Base-by-base conservation (phyloP, 2,329 filamentous ascomycete genomes). In the Aspergillus spinulosporus region DNA sequence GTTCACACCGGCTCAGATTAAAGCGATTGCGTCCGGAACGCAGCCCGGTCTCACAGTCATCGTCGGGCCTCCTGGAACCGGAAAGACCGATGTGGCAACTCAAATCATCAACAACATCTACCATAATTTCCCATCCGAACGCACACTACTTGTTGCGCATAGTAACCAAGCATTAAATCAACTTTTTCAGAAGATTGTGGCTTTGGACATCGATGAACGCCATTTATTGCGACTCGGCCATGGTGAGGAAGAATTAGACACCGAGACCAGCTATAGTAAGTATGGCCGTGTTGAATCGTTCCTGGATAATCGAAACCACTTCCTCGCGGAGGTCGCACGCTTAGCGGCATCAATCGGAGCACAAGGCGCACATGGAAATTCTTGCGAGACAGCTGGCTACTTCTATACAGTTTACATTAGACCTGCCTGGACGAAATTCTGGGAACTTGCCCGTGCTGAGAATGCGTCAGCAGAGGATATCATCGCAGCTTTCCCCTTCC, bases 81-180 rank as follows among this genome's bases (percentile, higher is more conserved):
- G 95, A 60, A 99, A 99, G 79, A 99, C 94, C n/a, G 94, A 99
- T 74, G 94, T 99, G 52, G 92, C 92, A 47, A 97, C 93, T 3
- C 94, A 99, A 73, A 95, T 97, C 71, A 99, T 99, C 76, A 97
- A 90, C 78, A 97, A 97, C 72, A 89, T 99, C 65, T 99, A 99
- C 70, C 93, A 97, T 78, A 96, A 97, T 75, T 99, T 97, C 71
- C 92, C 94, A 5, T 82, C 88, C 61, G 92, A 99, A 73, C 88
- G 91, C 65, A 99, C 94, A 0, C 78, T 99, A 14, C 84, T 99
- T 40, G 86, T 99, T 61, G 94, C 94, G 3, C 94, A 99, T 73
- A 97, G 93, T 74, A 99, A 99, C 69, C 95, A 99, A 73, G 95
- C 94, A 2, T 80, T 99, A 7, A 99, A 99, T 68, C 94, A 99